phyloP scores from a whole-genome alignment of 1,284 basidiomycete genomes.

The Cronartium quercuum region DNA sequence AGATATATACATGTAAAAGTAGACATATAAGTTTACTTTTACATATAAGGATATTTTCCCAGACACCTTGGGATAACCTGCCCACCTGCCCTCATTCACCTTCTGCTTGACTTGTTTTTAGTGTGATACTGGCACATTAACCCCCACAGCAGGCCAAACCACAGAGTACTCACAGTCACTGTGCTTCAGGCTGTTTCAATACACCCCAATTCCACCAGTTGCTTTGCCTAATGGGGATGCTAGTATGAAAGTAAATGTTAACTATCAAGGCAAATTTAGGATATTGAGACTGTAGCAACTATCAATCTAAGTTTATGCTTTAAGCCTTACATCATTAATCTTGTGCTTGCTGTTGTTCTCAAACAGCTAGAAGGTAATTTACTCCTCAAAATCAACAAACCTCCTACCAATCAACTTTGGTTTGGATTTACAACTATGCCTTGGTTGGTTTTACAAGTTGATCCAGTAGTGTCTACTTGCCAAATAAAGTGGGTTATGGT shows the following conservation, averaged over 20 bases:
- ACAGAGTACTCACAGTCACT: no score
- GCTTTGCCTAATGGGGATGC: slow-evolving; percentile 89
- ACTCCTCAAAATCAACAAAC: slow-evolving; percentile 82
- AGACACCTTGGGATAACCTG: no score
- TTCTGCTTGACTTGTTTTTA: no score
- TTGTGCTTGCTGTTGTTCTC: slow-evolving; percentile 76
- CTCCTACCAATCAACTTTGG: slow-evolving; percentile 93
- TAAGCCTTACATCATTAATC: slow-evolving; percentile 65
- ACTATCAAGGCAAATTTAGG: slow-evolving; percentile 77
- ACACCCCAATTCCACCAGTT: no score
- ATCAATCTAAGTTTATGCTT: slow-evolving; percentile 63
- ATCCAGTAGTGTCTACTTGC: slow-evolving; percentile 83
- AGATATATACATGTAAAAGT: no score
- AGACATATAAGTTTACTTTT: no score
- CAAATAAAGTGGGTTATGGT: slow-evolving; percentile 92
- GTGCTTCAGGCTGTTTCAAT: no score
- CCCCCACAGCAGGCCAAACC: no score
- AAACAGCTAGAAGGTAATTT: slow-evolving; percentile 85
- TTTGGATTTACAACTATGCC: slow-evolving; percentile 94
- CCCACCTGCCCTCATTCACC: no score
- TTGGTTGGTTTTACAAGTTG: slow-evolving; percentile 77
- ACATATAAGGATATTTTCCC: no score
- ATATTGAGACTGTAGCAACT: slow-evolving; percentile 76
- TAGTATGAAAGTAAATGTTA: slow-evolving; percentile 74
- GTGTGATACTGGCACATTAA: no score